Conservation (phyloP, 345 rosid species). For the Jatropha curcas region DNA sequence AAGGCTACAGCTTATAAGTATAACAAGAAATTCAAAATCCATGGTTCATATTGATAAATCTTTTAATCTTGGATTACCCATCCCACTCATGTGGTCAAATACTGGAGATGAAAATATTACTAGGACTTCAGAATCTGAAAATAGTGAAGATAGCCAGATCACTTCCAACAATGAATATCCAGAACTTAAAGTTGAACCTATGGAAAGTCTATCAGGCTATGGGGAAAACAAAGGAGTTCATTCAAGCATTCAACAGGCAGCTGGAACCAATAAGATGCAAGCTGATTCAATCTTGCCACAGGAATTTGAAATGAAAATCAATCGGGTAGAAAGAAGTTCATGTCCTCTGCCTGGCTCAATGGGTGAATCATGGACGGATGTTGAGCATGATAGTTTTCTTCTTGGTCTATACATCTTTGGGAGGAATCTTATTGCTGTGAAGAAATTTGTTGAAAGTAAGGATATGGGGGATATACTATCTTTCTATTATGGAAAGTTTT, state of each 20-base stretch:
- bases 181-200: constrained; percentile 26
- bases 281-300: constrained; percentile 14
- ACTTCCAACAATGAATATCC: constrained; percentile 7
- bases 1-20: constrained; percentile 27
- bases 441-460: constrained; percentile 48
- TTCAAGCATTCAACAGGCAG: neutral
- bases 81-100: constrained; percentile 13
- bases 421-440: constrained; percentile 51
- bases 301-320: constrained; percentile 19
- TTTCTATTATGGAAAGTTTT: constrained; percentile 59
- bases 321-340: constrained; percentile 13
- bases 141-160: neutral
- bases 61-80: constrained; percentile 13
- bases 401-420: constrained; percentile 68
- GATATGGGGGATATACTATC: constrained; percentile 48
- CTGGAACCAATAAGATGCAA: constrained; percentile 3
- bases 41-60: neutral
- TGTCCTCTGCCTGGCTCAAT: constrained; percentile 42
- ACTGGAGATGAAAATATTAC: constrained; percentile 4
- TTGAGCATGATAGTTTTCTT: constrained; percentile 44
- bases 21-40: constrained; percentile 21
- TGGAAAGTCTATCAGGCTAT: constrained; percentile 10
- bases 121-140: constrained; percentile 3
- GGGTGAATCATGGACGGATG: constrained; percentile 34
- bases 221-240: constrained; percentile 7